Evolutionary conservation across 108 stramenopile species (phyloP), one percentile per base, ranked within the genome.

Genomic region (Skeletonema menzelii): DNA sequence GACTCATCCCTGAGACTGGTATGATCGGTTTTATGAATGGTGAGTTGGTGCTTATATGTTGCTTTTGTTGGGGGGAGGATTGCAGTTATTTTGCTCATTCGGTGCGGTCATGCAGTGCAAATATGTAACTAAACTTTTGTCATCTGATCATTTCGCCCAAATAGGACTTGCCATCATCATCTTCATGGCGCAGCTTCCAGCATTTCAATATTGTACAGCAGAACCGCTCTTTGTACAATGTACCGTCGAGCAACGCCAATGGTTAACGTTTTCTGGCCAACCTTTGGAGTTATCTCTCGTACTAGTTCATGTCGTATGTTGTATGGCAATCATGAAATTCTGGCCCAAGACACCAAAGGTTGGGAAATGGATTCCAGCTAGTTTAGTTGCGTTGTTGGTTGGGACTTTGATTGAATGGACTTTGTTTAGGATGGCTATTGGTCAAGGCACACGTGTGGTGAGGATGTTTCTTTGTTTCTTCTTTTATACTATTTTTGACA

Each of bases 21-120:
- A 73, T 88, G 76, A 77, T 86, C 61, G 85, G 85, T n/a, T 86
- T 84, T 37, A 81, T 80, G 79, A 82, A 86, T 59, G 87, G 82
- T 53, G 49, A 53, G 49, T 53, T 22, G 49, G 2, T 46, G 53
- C 3, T 66, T n/a, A n/a, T 42, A 15, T 42, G 14, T 42, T 42
- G 2, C 10, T 37, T 35, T 11, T 37, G 35, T 37, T 37, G 35
- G 35, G 11, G 11, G 2, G 2, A 11, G 11, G 12, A 37, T 2
- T 37, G 35, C 35, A 0, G 2, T 37, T 12, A 37, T 10, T 37
- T 37, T 12, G 35, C 11, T 12, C 5, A 0, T 4, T 42, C 40
- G 15, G 4, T 42, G 40, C n/a, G 15, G 15, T 2, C 14, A 42
- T 42, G 40, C 40, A 42, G 0, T 42, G 15, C 15, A 42, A 53